phyloP scores from a whole-genome alignment of 768 basidiomycete genomes.

The Rhizopogon vinicolor region DNA sequence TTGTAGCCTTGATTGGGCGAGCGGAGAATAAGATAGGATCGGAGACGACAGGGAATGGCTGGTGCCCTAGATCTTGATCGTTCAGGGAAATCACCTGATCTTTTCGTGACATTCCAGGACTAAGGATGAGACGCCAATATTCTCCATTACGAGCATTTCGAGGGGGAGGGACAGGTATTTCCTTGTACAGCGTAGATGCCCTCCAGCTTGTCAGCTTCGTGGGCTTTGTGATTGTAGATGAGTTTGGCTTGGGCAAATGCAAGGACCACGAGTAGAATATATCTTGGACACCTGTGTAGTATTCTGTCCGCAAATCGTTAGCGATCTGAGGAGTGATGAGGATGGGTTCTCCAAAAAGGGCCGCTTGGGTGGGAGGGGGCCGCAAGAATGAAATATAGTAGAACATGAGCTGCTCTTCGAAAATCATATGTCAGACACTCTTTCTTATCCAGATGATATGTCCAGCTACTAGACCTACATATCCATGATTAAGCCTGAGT shows the following conservation, averaged over 20 bases:
- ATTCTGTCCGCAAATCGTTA: slow-evolving; percentile 87
- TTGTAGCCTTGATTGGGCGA: slow-evolving; percentile 30
- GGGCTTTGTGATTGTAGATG: slow-evolving; percentile 34
- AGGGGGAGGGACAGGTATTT: slow-evolving; percentile 65
- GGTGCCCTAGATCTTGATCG: slow-evolving; percentile 34
- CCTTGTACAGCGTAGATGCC: slow-evolving; percentile 65
- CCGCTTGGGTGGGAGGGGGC: slow-evolving; percentile 62
- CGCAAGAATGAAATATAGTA: slow-evolving; percentile 88
- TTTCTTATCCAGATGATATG: neutral
- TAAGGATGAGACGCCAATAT: slow-evolving; percentile 63
- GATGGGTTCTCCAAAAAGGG: slow-evolving; percentile 36
- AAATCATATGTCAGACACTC: neutral
- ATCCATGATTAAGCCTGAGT: too few species aligned
- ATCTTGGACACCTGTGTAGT: slow-evolving; percentile 48
- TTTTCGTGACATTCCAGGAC: slow-evolving; percentile 26
- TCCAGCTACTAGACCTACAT: neutral
- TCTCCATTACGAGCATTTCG: slow-evolving; percentile 45
- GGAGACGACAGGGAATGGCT: slow-evolving; percentile 60
- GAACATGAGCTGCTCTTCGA: slow-evolving; percentile 48
- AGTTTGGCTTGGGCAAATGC: slow-evolving; percentile 14
- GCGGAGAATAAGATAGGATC: slow-evolving; percentile 54
- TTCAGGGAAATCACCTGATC: slow-evolving; percentile 38
- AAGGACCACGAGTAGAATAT: slow-evolving; percentile 68
- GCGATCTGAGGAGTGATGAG: slow-evolving; percentile 79
- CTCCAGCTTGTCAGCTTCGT: slow-evolving; percentile 75